Evolutionary conservation across 176 grass and related monocot genomes (phyloP), one percentile per base, ranked within the genome.

Genomic region (Guadua angustifolia): DNA sequence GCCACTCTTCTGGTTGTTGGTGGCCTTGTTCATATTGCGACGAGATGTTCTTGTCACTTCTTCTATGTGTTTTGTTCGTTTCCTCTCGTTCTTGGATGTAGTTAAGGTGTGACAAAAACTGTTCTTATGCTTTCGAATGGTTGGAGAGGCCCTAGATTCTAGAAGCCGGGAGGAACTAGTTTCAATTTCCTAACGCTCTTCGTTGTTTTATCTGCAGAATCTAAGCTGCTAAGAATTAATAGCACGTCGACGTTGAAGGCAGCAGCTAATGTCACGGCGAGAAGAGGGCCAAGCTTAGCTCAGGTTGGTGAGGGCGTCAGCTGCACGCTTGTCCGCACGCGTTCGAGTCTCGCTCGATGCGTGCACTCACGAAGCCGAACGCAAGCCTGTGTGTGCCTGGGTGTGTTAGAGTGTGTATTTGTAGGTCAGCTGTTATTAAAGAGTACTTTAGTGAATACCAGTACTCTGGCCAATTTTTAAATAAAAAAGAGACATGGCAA

Each of bases 31-130:
- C 56, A 82, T 78, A 66, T 86, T 73, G 73, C 29, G 83, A 83
- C 66, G 33, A 24, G 58, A 68, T 78, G 79, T 79, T 58, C 36
- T 66, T 74, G 75, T 87, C 71, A 19, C 38, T 50, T 82, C 72
- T 72, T 91, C 58, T 66, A 25, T 42, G 35, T 8, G 44, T 62
- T 58, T 62, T 22, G 45, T 47, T 47, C 59, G 25, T 19, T 61
- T 53, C 71, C 36, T 69, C 42, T 63, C 44, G 77, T 46, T 77
- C 64, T 1, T 14, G 33, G 18, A 49, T 16, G 50, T 16, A 57
- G 14, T 79, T 63, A 72, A 42, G 66, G 45, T 2, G 25, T 0
- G 49, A 42, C 40, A 6, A 40, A 51, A 51, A 61, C 62, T 61
- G 61, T 12, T 63, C 65, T 71, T 40, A 8, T 50, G 65, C 52